Base-by-base conservation (phyloP, 495 filamentous ascomycete genomes). In the Aspergillus homomorphus region DNA sequence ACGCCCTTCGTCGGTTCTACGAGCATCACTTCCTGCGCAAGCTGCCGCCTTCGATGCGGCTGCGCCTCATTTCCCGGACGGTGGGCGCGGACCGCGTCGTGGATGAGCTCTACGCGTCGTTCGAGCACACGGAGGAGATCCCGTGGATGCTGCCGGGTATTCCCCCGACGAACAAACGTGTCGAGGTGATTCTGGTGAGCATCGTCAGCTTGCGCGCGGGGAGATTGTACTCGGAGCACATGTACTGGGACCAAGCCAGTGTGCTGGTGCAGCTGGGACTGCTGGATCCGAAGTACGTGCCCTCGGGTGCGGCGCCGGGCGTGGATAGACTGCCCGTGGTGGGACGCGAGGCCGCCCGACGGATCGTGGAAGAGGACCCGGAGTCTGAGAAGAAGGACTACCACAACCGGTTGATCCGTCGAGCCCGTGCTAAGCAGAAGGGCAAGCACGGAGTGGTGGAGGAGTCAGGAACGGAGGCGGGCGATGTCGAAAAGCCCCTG, bases 161-260 rank as follows among this genome's bases (percentile, higher is more conserved):
- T 0, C 84, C 87, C 0, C 81, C 90, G 3, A 96, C 91, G 1
- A 74, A 82, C 45, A 82, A 78, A 52, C 72, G 77, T 30, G 81
- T 94, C 2, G 84, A 89, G 54, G 75, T 96, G 15, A 84, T 89
- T 0, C 73, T 95, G 19, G 87, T 91, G 4, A 85, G 81, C 60
- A 86, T 95, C 12, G 87, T 94, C 24, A 86, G 86, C 57, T 74
- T 94, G 51, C 79, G 90, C 15, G 89, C 82, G 2, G 88, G 88
- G 4, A 83, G 84, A 51, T 74, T 96, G 4, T 91, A 85, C 66
- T 86, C 89, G 53, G 91, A 96, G 70, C 87, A 93, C 63, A 85
- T 92, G 18, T 87, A 89, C 61, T 96, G 91, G 91, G 92, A 96
- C 65, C 91, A 96, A 68, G 90, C 88, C 1, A 87, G 83, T 16